A percentile compares a stretch with the other conserved stretches of the same genome.
Evolutionary conservation across 2,329 filamentous ascomycete genomes (phyloP).

Genomic region (Pezicula neosporulosa): DNA sequence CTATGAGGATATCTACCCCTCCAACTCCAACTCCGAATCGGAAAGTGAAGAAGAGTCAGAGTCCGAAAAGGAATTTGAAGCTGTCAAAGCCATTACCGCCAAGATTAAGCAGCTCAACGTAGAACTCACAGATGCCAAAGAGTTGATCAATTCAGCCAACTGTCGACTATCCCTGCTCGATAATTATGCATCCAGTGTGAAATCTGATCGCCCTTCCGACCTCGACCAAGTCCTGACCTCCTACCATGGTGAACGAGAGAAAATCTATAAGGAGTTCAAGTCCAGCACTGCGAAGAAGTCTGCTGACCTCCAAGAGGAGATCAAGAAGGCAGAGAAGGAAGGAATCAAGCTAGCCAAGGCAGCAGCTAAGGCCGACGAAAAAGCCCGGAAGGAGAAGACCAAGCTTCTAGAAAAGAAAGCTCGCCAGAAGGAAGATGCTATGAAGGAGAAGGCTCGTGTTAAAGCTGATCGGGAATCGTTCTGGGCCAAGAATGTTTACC

Average conservation of each 20-base stretch:
- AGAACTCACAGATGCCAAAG: conserved; percentile 21
- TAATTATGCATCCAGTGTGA: conserved; percentile 20
- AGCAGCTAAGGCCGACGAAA: conserved; percentile 29
- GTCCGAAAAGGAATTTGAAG: conserved; percentile 16
- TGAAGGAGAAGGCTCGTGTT: conserved; percentile 41
- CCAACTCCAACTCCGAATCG: conserved; percentile 29
- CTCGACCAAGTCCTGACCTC: conserved; percentile 19
- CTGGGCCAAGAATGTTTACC: conserved; percentile 48
- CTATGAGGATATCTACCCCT: conserved; percentile 34
- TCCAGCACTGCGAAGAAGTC: conserved; percentile 26
- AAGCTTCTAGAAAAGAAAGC: conserved; percentile 32
- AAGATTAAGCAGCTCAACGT: conserved; percentile 20
- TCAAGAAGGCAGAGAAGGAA: conserved; percentile 31
- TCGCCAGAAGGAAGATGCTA: conserved; percentile 33
- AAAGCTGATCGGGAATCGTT: conserved; percentile 40
- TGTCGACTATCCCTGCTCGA: conserved; percentile 22
- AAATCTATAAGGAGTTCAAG: conserved; percentile 37
- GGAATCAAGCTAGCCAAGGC: conserved; percentile 21
- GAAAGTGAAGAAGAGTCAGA: conserved; percentile 26
- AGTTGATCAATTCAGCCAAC: conserved; percentile 25
- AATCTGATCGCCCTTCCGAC: conserved; percentile 14
- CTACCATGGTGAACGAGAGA: conserved; percentile 24
- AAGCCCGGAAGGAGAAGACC: conserved; percentile 31
- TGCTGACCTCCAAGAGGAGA: conserved; percentile 30
- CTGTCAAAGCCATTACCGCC: conserved; percentile 14